These are phyloP conservation scores for Selenicereus undatus DNA, from an alignment of 148 eudicot species.

Conservation along the genomic window DNA sequence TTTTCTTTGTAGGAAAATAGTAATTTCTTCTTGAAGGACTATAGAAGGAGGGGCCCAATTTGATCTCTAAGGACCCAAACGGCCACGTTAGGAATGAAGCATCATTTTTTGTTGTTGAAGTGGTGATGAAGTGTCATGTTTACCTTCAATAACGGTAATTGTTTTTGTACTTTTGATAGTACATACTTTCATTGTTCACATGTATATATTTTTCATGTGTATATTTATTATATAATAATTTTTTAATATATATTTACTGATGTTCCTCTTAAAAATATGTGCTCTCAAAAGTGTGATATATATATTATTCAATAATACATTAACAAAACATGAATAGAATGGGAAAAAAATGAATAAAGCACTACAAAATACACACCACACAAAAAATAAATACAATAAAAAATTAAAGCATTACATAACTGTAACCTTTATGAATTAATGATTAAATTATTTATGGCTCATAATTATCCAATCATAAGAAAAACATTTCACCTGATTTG, in stretches of 20 bases:
- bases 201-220: no score
- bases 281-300: no score
- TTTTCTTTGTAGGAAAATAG: no score
- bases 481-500: neutral
- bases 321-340: no score
- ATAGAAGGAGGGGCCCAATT: neutral
- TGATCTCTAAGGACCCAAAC: neutral
- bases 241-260: no score
- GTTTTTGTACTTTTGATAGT: no score
- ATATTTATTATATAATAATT: no score
- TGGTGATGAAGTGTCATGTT: neutral
- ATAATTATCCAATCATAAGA: constrained; percentile 6
- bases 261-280: no score
- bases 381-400: neutral
- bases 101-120: no score
- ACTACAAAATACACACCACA: neutral
- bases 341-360: neutral
- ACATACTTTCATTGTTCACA: no score
- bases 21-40: neutral
- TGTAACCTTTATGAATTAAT: neutral
- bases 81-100: neutral
- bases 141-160: neutral
- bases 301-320: no score
- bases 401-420: neutral
- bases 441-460: neutral